phyloP scores from a whole-genome alignment of 2,329 filamentous ascomycete genomes.

The Colletotrichum tabaci region DNA sequence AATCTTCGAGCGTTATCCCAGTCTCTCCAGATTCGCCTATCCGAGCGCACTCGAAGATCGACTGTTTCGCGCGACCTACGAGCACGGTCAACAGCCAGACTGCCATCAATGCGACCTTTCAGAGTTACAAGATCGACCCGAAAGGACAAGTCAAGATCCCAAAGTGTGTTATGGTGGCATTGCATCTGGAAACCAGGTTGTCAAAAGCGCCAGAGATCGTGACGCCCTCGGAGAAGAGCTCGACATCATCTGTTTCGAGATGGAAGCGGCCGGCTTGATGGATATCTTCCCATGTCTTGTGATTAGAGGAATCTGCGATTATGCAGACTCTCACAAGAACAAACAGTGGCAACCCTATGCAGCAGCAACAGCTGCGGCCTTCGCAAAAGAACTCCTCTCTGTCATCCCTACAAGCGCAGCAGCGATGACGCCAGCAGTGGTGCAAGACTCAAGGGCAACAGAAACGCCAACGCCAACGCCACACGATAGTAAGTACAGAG shows the following conservation, averaged over 20 bases:
- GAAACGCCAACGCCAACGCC: background rate
- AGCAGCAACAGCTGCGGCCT: slow-evolving; percentile 51
- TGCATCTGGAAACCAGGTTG: slow-evolving; percentile 42
- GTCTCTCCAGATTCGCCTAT: background rate
- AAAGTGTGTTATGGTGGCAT: slow-evolving; percentile 41
- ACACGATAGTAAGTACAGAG: background rate
- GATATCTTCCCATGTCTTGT: slow-evolving; percentile 49
- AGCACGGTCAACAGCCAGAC: background rate
- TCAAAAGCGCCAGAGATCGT: slow-evolving; percentile 40
- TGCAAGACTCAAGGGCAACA: background rate
- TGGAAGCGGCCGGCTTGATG: slow-evolving; percentile 48
- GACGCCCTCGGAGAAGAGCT: slow-evolving; percentile 46
- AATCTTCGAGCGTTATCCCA: background rate
- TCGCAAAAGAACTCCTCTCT: slow-evolving; percentile 44
- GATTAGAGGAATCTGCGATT: slow-evolving; percentile 56
- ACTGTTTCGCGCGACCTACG: background rate
- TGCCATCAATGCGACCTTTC: background rate
- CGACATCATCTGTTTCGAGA: slow-evolving; percentile 47
- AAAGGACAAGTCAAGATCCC: background rate
- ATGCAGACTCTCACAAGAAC: slow-evolving; percentile 56
- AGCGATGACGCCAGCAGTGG: background rate
- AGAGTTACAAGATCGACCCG: background rate
- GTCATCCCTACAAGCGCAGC: background rate
- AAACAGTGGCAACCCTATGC: slow-evolving; percentile 54
- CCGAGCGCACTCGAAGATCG: background rate